Evolutionary conservation across 176 grass and related monocot genomes (phyloP).

Genomic region (Cenchrus purpureus): DNA sequence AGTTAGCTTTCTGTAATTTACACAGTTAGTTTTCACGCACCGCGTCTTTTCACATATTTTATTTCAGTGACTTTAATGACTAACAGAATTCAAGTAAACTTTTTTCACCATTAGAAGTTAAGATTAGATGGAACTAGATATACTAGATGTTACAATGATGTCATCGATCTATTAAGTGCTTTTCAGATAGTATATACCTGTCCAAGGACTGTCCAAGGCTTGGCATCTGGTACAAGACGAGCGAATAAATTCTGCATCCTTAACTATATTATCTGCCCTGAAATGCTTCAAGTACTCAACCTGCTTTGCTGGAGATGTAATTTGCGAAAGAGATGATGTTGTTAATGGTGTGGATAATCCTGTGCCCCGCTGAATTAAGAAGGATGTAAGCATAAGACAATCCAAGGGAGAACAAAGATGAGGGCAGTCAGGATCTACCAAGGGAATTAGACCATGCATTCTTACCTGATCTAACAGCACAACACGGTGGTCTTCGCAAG

Average conservation of each 20-base stretch:
- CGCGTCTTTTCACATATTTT: neutral
- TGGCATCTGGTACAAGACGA: slow-evolving; percentile 66
- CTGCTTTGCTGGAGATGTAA: slow-evolving; percentile 59
- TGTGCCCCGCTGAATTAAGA: slow-evolving; percentile 73
- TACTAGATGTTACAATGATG: neutral
- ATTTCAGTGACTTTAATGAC: neutral
- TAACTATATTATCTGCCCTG: slow-evolving; percentile 94
- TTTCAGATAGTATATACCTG: slow-evolving; percentile 67
- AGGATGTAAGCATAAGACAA: neutral
- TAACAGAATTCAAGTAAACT: neutral
- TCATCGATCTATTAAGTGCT: neutral
- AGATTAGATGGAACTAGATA: neutral
- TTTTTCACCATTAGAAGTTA: neutral
- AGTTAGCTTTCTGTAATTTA: neutral
- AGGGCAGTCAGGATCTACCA: neutral
- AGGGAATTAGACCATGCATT: neutral
- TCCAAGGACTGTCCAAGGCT: slow-evolving; percentile 91
- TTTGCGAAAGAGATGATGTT: slow-evolving; percentile 87
- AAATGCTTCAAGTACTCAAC: slow-evolving; percentile 89
- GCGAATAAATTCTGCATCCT: slow-evolving; percentile 91
- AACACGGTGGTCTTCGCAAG: slow-evolving; percentile 79
- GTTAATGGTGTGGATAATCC: slow-evolving; percentile 88
- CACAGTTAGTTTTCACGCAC: neutral
- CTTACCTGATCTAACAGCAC: slow-evolving; percentile 83
- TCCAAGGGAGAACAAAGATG: slow-evolving; percentile 9